phyloP scores from a whole-genome alignment of 1,284 basidiomycete genomes.

The Singerocomus inundabilis region DNA sequence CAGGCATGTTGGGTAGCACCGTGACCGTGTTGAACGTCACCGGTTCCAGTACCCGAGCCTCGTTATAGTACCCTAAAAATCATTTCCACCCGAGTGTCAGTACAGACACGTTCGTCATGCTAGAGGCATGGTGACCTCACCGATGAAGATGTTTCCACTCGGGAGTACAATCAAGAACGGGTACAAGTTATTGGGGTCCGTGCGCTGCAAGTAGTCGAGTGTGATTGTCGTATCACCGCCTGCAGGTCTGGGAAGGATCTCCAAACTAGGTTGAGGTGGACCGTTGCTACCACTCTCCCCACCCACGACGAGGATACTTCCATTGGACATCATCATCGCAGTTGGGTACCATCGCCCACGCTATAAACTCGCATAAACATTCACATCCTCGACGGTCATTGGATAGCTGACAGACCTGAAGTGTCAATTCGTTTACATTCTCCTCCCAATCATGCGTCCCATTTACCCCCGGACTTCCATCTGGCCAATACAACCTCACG shows the following conservation, averaged over 20 bases:
- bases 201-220: slow-evolving; percentile 51
- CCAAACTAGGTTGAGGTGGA: slow-evolving; percentile 59
- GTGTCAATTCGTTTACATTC: slow-evolving; percentile 39
- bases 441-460: slow-evolving; percentile 57
- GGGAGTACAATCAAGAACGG: slow-evolving; percentile 73
- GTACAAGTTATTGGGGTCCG: slow-evolving; percentile 74
- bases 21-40: slow-evolving; percentile 58
- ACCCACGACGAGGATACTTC: slow-evolving; percentile 68
- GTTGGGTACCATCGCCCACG: slow-evolving; percentile 72
- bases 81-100: background rate
- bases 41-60: slow-evolving; percentile 72
- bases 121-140: slow-evolving; percentile 35
- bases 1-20: slow-evolving; percentile 69
- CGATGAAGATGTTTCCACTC: slow-evolving; percentile 62
- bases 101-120: no score
- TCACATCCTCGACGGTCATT: no score
- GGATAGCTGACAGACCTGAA: slow-evolving; percentile 40
- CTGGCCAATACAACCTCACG: slow-evolving; percentile 56
- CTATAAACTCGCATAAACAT: slow-evolving; percentile 35
- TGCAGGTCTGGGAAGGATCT: slow-evolving; percentile 49
- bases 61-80: slow-evolving; percentile 66
- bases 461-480: slow-evolving; percentile 49
- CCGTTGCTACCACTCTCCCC: slow-evolving; percentile 73
- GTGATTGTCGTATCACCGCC: slow-evolving; percentile 43
- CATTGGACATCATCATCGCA: slow-evolving; percentile 63